phyloP scores from a whole-genome alignment of 108 stramenopile species.

The Pseudonitzschia pungens region DNA sequence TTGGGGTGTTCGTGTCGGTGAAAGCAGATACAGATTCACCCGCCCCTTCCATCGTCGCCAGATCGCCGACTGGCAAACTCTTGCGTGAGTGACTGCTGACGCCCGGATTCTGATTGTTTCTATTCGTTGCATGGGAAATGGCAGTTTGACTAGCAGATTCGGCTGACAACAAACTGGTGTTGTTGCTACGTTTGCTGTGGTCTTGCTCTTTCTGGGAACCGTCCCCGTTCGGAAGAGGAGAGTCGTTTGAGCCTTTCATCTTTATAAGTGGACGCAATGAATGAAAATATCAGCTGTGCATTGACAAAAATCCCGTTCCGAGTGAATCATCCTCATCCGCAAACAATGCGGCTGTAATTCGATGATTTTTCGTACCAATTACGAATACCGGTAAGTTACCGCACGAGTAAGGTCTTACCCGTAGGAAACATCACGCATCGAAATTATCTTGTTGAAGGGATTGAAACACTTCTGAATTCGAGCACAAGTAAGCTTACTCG shows the following conservation, averaged over 20 bases:
- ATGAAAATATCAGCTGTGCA: too few relatives aligned
- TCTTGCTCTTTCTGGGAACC: neutral
- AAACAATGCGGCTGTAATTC: too few relatives aligned
- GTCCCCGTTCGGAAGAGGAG: neutral
- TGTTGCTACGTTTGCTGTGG: neutral
- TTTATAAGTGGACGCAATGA: too few relatives aligned
- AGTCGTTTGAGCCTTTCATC: neutral
- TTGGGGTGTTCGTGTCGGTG: neutral
- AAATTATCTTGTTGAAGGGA: too few relatives aligned
- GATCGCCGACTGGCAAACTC: neutral
- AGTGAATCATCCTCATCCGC: too few relatives aligned
- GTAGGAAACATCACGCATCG: too few relatives aligned
- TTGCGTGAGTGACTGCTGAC: neutral
- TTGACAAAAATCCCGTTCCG: too few relatives aligned
- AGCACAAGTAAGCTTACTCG: too few relatives aligned
- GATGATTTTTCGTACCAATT: too few relatives aligned
- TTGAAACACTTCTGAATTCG: too few relatives aligned
- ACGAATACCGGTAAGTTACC: too few relatives aligned
- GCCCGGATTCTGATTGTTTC: neutral
- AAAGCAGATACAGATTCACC: neutral
- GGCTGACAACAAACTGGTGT: neutral
- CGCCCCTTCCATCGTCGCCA: neutral
- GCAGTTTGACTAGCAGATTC: neutral
- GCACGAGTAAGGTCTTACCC: too few relatives aligned
- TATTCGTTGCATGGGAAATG: neutral